These are phyloP conservation scores for Chalaropsis thielavioides DNA, from an alignment of 2,329 filamentous ascomycete genomes.

Conservation along the genomic window DNA sequence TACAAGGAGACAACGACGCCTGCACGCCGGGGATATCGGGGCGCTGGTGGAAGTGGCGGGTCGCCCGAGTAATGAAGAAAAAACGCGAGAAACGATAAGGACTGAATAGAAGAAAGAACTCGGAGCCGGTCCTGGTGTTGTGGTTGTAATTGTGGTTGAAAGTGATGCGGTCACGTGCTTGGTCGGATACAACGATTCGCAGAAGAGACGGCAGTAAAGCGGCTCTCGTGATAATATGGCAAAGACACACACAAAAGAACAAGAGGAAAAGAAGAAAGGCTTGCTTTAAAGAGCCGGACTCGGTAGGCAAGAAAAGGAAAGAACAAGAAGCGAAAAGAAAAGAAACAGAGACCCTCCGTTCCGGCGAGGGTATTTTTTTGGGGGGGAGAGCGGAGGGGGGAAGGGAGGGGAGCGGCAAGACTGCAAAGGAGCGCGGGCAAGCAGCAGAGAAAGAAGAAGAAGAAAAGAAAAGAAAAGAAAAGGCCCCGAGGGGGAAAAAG, in stretches of 20 bases:
- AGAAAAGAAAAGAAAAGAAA: conserved; percentile 10
- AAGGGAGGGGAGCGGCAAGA: conserved; percentile 7
- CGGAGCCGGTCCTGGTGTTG: conserved; percentile 1
- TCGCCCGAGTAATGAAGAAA: background rate
- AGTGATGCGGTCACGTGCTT: background rate
- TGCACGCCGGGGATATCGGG: too few relatives aligned
- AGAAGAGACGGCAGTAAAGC: background rate
- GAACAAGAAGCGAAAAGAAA: conserved; percentile 9
- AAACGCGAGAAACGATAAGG: background rate
- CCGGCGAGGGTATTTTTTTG: background rate
- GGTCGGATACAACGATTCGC: background rate
- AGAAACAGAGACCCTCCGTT: conserved; percentile 6
- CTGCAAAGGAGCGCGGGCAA: conserved; percentile 8
- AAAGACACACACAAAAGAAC: conserved; percentile 6
- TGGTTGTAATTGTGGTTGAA: background rate
- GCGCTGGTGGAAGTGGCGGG: too few relatives aligned
- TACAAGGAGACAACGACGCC: too few relatives aligned
- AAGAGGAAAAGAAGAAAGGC: conserved; percentile 10
- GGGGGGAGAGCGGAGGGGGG: too few relatives aligned
- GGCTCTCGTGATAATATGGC: background rate
- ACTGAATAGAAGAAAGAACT: conserved; percentile 2
- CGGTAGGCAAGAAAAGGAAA: conserved; percentile 4
- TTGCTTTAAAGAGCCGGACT: background rate
- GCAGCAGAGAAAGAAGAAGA: conserved; percentile 11
- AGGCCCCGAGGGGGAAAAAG: background rate